phyloP scores from a whole-genome alignment of 148 eudicot genomes.

The Silene latifolia region DNA sequence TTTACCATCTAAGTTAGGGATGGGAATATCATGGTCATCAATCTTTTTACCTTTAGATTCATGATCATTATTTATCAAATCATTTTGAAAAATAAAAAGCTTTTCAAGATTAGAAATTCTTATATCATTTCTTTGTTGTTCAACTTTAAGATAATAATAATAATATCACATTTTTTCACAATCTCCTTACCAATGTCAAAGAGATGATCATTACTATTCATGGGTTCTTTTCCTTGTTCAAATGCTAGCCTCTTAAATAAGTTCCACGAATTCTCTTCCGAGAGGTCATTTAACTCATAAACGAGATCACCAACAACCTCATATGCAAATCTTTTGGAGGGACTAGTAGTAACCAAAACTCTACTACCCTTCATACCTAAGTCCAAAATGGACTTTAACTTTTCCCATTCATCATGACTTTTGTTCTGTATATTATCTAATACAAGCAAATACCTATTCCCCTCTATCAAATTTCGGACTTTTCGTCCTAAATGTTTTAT shows the following conservation, averaged over 20 bases:
- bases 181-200: neutral
- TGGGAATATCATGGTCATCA: no score
- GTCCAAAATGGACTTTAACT: neutral
- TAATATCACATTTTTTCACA: no score
- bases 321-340: conserved; percentile 15
- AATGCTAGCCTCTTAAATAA: conserved; percentile 27
- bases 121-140: no score
- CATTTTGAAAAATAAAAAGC: no score
- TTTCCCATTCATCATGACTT: conserved; percentile 12
- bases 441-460: conserved; percentile 20
- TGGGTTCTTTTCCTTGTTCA: no score
- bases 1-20: no score
- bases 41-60: no score
- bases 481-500: conserved; percentile 14
- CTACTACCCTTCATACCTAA: conserved; percentile 21
- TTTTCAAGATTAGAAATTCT: no score
- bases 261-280: conserved; percentile 25
- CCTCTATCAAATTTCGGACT: conserved; percentile 1
- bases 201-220: neutral
- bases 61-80: no score
- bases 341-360: conserved; percentile 21
- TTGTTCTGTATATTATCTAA: conserved; percentile 23
- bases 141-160: no score
- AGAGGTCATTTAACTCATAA: conserved; percentile 19
- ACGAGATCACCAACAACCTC: neutral